phyloP scores from a whole-genome alignment of 805 yeast genomes.

The Jamesozyma rosinii region DNA sequence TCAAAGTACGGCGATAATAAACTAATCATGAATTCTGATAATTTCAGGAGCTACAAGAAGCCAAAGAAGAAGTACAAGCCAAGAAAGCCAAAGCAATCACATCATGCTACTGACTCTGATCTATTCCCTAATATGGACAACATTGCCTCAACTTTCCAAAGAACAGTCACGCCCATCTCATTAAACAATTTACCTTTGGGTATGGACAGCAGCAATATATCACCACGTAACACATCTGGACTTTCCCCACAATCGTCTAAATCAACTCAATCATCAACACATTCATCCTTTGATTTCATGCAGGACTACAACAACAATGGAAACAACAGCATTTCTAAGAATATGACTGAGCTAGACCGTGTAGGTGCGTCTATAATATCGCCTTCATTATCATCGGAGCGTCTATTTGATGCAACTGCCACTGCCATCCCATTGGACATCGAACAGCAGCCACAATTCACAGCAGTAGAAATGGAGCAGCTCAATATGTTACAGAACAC shows the following conservation, averaged over 20 bases:
- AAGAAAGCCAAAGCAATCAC: slow-evolving; percentile 19
- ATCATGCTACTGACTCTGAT: slow-evolving; percentile 13
- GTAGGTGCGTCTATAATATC: background rate
- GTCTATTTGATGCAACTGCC: background rate
- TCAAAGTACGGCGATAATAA: slow-evolving; percentile 23
- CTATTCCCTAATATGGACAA: background rate
- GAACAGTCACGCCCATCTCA: background rate
- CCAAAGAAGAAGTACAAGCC: slow-evolving; percentile 13
- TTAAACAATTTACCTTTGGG: background rate
- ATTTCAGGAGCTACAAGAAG: slow-evolving; percentile 16
- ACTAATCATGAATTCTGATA: slow-evolving; percentile 24
- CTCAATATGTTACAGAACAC: slow-evolving; percentile 7
- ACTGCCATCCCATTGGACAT: slow-evolving; percentile 4
- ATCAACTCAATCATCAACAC: background rate
- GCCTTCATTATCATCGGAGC: slow-evolving; percentile 1
- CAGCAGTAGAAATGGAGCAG: background rate
- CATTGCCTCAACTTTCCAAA: background rate
- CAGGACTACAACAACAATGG: background rate
- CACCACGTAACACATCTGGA: background rate
- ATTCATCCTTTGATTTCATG: slow-evolving; percentile 2
- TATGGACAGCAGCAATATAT: background rate
- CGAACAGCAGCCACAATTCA: slow-evolving; percentile 6
- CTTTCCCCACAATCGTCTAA: background rate
- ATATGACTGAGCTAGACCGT: background rate
- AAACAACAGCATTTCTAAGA: background rate